Conservation (phyloP, 345 rosid species). For the Hypericum androsaemum region DNA sequence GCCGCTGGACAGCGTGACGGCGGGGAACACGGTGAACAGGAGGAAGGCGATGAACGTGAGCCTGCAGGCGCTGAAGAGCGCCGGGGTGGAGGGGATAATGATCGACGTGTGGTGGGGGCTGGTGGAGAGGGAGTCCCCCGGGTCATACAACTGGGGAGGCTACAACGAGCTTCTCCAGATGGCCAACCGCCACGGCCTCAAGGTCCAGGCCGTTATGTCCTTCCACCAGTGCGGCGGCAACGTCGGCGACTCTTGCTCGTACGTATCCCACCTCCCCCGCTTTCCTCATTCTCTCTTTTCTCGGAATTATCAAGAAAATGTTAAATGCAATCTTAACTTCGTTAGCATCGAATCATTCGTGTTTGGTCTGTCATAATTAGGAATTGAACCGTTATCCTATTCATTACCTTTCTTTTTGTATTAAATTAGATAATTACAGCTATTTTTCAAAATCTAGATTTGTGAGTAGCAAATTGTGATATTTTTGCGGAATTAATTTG, state of each 20-base stretch:
- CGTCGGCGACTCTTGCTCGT: constrained; percentile 95
- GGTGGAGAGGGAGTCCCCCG: constrained; percentile 83
- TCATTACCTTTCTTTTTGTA: too few relatives aligned
- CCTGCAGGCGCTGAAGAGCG: constrained; percentile 84
- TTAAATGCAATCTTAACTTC: too few relatives aligned
- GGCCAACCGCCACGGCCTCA: constrained; percentile 83
- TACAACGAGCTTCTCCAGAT: constrained; percentile 73
- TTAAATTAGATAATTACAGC: too few relatives aligned
- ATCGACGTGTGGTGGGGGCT: constrained; percentile 99
- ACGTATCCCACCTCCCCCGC: not conserved
- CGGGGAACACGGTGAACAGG: constrained; percentile 64
- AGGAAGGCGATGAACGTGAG: constrained; percentile 94
- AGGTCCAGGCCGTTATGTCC: constrained; percentile 98
- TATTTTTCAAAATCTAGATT: too few relatives aligned
- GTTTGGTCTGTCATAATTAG: too few relatives aligned
- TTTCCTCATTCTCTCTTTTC: not conserved
- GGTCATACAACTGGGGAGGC: constrained; percentile 91
- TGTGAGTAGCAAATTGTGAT: too few relatives aligned
- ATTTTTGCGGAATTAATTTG: too few relatives aligned
- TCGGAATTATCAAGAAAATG: too few relatives aligned
- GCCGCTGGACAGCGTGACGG: constrained; percentile 94
- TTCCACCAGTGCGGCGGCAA: constrained; percentile 99
- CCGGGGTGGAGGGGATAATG: constrained; percentile 95
- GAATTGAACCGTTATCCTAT: too few relatives aligned
- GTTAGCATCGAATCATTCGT: too few relatives aligned